Evolutionary conservation across 768 basidiomycete genomes (phyloP), one percentile per base, ranked within the genome.

Genomic region (Hygrophorus russula): DNA sequence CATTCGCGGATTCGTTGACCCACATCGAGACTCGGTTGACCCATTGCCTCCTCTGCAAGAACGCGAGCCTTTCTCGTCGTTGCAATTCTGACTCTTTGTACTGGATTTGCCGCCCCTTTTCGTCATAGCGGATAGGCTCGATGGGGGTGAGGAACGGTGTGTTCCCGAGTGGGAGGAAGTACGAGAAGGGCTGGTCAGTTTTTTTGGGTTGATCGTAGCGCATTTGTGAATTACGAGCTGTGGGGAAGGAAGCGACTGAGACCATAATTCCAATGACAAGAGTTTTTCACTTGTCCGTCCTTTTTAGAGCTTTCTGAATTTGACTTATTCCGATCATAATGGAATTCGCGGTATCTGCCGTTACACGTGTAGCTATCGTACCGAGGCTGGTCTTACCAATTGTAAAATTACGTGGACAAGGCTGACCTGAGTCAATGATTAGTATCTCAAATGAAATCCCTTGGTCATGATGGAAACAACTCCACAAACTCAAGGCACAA

Each of bases 11-110:
- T 17, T 44, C 14, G 20, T 36, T 15, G 17, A 44, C 29, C 42
- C 42, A 44, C 32, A 44, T 36, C 15, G 42, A 33, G n/a, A 44
- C 28, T 28, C 42, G 20, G 3, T 35, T 20, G 3, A 35, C 42
- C 32, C 63, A 68, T 47, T 69, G 70, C 36, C 68, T 62, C 44
- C 60, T 65, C 42, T 69, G 68, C 35, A 73, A 54, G 50, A 76
- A 74, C n/a, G 71, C 71, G 46, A 67, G 59, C 48, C 74, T 73
- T 46, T 72, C 70, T 38, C 62, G 62, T 18, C 73, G 60, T 57
- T 78, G 75, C 1, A 64, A 53, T 17, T 56, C 53, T 1, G 66
- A 67, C 57, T 77, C 75, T 27, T 61, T 41, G 45, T 63, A 76
- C 29, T 54, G 58, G 46, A 63, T 54, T 55, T 71, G 71, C 27